Evolutionary conservation across 495 filamentous ascomycete species (phyloP).

Genomic region (Xylaria flabelliformis): DNA sequence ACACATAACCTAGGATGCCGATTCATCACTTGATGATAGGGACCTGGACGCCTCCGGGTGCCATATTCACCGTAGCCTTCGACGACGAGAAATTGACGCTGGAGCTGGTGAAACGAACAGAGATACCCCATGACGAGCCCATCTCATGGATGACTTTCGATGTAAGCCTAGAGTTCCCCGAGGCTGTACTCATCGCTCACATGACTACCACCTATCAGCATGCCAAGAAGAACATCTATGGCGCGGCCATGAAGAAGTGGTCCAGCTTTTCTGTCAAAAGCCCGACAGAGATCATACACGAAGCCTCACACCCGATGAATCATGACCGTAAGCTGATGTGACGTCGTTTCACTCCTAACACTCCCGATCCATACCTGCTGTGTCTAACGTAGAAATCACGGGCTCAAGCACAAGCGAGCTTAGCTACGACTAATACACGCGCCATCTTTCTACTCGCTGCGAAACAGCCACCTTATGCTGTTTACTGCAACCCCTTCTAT

Average conservation of each 20-base stretch:
- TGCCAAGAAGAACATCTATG: conserved; percentile 81
- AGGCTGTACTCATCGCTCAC: conserved; percentile 33
- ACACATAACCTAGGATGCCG: conserved; percentile 54
- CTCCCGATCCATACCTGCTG: conserved; percentile 26
- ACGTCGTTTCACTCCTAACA: conserved; percentile 22
- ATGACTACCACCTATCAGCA: conserved; percentile 56
- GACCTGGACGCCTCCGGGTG: conserved; percentile 83
- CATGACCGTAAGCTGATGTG: conserved; percentile 51
- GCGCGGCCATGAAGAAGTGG: conserved; percentile 89
- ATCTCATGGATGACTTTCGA: conserved; percentile 93
- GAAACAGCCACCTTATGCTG: conserved; percentile 73
- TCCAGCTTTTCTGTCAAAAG: conserved; percentile 77
- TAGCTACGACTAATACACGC: conserved; percentile 75
- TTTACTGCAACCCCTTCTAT: conserved; percentile 90
- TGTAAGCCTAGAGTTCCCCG: conserved; percentile 50
- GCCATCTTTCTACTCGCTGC: conserved; percentile 87
- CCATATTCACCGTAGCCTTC: conserved; percentile 84
- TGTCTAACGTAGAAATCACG: conserved; percentile 28
- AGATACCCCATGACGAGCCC: conserved; percentile 79
- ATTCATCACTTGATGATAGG: conserved; percentile 84
- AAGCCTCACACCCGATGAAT: conserved; percentile 72
- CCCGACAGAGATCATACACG: conserved; percentile 78
- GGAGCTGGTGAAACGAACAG: conserved; percentile 75
- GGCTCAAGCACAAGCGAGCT: conserved; percentile 66
- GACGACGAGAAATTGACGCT: conserved; percentile 77